Base-by-base conservation (phyloP, 139 green algal genomes). In the Chlamydomonas urium region DNA sequence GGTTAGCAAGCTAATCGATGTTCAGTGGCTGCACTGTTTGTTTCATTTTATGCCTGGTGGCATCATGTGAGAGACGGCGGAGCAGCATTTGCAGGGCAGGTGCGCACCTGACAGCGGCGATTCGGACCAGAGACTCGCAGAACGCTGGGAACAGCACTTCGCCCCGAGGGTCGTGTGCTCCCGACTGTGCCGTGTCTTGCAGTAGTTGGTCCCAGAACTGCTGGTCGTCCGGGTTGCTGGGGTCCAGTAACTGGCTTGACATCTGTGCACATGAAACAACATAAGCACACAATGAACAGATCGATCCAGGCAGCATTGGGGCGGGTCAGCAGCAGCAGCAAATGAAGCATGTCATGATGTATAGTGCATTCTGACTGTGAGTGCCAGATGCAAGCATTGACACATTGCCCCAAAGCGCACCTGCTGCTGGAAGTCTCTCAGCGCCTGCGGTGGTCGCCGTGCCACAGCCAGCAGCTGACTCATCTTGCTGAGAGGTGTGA, bases 81-180 rank as follows among this genome's bases (percentile, higher is more conserved):
- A 56, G 45, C 45, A 56, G 56, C 56, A 28, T 33, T 19, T 37
- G n/a, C 56, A 37, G 56, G 10, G 10, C 56, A 63, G 6, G 56
- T 32, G 26, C 53, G 26, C 65, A 73, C 31, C 81, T 76, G 32
- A 71, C 21, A 2, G 81, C 65, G 14, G 82, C 76, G 19, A 85
- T n/a, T 2, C 85, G 76, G 57, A 88, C 83, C 19, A 88, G 47
- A 0, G 73, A 38, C 75, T 90, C 83, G 47, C 74, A 83, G n/a
- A 90, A 87, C 31, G 82, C 56, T 0, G 66, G 74, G 76, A 86
- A 88, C 36, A 83, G 75, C 31, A 90, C 65, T 38, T 87, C 80
- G n/a, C 34, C 28, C 57, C 36, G 26, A 3, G 75, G 60, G 65
- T 56, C 29, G 66, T 79, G 75, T 14, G 21, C 72, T n/a, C 59